Percentiles rank a stretch among this genome's conserved stretches.
phyloP scores from a whole-genome alignment of 202 grass and related monocot species.

The Zizania palustris region DNA sequence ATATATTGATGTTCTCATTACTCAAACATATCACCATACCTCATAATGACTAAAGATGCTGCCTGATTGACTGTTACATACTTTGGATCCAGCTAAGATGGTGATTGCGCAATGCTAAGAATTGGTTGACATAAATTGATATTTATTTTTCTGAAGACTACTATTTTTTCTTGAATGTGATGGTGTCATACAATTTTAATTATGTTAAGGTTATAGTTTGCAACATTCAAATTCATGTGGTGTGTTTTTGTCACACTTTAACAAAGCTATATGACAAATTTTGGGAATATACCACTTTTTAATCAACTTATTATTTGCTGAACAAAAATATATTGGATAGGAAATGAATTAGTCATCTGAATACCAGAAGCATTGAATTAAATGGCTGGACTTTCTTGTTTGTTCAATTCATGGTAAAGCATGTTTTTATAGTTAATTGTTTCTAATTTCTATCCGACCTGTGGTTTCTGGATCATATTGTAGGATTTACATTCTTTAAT shows the following conservation, averaged over 20 bases:
- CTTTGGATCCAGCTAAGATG: slow-evolving; percentile 1
- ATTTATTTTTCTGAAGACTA: not conserved
- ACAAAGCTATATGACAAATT: slow-evolving; percentile 26
- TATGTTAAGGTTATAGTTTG: not conserved
- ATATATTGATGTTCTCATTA: slow-evolving; percentile 39
- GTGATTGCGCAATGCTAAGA: not conserved
- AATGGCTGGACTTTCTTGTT: not conserved
- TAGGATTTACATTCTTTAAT: slow-evolving; percentile 27
- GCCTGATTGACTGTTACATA: not conserved
- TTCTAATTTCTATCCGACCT: slow-evolving; percentile 2
- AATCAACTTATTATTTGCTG: not conserved
- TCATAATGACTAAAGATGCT: not conserved
- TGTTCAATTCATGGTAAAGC: slow-evolving; percentile 8
- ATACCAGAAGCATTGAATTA: not conserved
- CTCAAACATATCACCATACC: slow-evolving; percentile 5
- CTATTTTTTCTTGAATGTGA: slow-evolving; percentile 7
- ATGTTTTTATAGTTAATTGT: not conserved
- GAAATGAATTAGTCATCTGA: slow-evolving; percentile 5
- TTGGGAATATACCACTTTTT: slow-evolving; percentile 3
- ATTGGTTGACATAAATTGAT: slow-evolving; percentile 11
- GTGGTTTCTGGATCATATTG: slow-evolving; percentile 34
- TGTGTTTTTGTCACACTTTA: slow-evolving; percentile 2
- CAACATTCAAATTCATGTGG: not conserved
- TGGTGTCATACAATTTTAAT: slow-evolving; percentile 24
- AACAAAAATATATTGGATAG: slow-evolving; percentile 21